A percentile compares a stretch with the other conserved stretches of the same genome.
Conservation (phyloP, 2,329 filamentous ascomycete genomes). For the Lachnum nothofagi region DNA sequence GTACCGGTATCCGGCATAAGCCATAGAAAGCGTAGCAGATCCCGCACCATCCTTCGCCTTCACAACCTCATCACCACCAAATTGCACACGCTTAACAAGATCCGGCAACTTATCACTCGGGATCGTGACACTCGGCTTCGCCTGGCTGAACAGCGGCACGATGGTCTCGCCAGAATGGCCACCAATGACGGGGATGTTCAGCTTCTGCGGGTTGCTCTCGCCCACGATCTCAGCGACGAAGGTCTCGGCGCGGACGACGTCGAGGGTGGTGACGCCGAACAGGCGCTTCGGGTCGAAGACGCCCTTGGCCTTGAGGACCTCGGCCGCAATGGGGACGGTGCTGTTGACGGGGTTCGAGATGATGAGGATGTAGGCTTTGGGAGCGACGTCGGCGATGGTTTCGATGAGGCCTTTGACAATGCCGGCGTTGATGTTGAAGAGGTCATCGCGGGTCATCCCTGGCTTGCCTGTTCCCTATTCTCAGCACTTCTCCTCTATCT, state of each 20-base stretch:
- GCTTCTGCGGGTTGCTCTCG: constrained; percentile 74
- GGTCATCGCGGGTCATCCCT: constrained; percentile 97
- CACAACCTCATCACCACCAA: constrained; percentile 95
- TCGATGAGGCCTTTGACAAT: constrained; percentile 94
- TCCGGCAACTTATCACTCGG: constrained; percentile 85
- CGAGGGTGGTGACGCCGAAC: constrained; percentile 97
- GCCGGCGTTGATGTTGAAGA: constrained; percentile 99
- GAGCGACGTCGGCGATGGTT: constrained; percentile 78
- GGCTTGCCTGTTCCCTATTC: constrained; percentile 71
- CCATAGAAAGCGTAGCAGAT: constrained; percentile 90
- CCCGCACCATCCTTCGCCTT: constrained; percentile 90
- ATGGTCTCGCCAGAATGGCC: constrained; percentile 98
- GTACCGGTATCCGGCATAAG: constrained; percentile 88
- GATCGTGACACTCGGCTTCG: constrained; percentile 72
- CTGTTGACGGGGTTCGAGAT: constrained; percentile 99
- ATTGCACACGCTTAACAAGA: constrained; percentile 91
- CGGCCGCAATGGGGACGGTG: constrained; percentile 93
- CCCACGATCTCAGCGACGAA: constrained; percentile 85
- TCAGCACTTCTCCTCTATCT: constrained; percentile 13
- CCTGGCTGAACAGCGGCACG: constrained; percentile 92
- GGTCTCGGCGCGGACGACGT: constrained; percentile 96
- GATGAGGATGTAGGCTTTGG: constrained; percentile 91
- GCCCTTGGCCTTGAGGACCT: constrained; percentile 87
- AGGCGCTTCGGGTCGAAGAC: constrained; percentile 94
- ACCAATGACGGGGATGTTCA: constrained; percentile 86